Conservation (phyloP, 345 rosid species). For the Viola odorata region DNA sequence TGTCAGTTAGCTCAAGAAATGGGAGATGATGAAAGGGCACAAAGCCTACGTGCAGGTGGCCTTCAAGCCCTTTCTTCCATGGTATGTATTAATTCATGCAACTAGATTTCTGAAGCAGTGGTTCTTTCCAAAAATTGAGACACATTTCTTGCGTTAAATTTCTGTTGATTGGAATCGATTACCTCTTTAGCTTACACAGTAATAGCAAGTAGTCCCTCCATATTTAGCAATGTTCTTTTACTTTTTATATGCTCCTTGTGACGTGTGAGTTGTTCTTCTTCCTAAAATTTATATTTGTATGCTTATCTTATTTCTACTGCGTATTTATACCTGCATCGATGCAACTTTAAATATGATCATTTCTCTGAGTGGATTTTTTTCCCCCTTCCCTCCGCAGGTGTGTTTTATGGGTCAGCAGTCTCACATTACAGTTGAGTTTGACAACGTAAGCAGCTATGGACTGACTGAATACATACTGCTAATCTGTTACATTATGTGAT, state of each 20-base stretch:
- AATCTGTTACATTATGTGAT: neutral
- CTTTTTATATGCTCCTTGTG: neutral
- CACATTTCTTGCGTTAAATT: too few species aligned
- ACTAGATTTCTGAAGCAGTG: neutral
- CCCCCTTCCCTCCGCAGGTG: constrained; percentile 39
- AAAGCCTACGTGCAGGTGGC: constrained; percentile 56
- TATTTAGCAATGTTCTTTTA: too few species aligned
- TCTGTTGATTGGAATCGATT: too few species aligned
- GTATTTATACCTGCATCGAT: too few species aligned
- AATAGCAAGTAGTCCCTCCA: too few species aligned
- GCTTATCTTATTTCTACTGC: too few species aligned
- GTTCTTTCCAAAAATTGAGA: neutral
- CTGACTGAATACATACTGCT: neutral
- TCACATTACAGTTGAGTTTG: constrained; percentile 64
- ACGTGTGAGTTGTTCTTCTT: neutral
- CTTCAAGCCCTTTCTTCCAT: constrained; percentile 87
- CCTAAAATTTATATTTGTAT: neutral
- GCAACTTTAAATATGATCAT: too few species aligned
- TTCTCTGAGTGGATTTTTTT: constrained; percentile 14
- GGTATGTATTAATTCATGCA: constrained; percentile 37
- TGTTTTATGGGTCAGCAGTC: constrained; percentile 74
- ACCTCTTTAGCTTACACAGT: too few species aligned
- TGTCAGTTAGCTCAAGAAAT: constrained; percentile 76
- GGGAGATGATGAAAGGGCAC: constrained; percentile 65
- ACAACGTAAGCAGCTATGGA: constrained; percentile 44